These are phyloP conservation scores for Entomortierella parvispora DNA, from an alignment of 192 early-diverging fungal genomes.

Conservation along the genomic window DNA sequence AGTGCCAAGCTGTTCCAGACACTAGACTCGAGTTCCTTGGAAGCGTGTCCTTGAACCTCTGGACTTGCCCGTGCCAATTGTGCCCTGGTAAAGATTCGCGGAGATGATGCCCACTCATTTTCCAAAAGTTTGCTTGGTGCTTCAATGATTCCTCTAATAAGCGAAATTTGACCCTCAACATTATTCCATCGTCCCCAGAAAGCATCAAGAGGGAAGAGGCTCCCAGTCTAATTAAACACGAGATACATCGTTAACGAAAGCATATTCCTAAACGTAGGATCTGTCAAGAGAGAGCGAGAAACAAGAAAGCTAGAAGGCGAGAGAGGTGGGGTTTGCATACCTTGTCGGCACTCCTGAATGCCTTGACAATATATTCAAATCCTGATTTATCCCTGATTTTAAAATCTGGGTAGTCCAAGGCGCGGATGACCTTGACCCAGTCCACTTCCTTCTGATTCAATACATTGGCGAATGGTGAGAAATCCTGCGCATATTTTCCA, in stretches of 20 bases:
- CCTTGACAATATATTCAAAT: conserved; percentile 69
- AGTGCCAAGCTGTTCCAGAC: conserved; percentile 80
- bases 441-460: conserved; percentile 62
- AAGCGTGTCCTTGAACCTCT: conserved; percentile 56
- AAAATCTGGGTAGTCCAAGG: conserved; percentile 73
- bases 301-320: background rate
- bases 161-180: conserved; percentile 72
- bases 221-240: conserved; percentile 57
- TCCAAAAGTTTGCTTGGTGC: conserved; percentile 69
- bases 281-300: background rate
- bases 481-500: conserved; percentile 65
- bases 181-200: conserved; percentile 84
- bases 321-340: conserved; percentile 30
- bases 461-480: conserved; percentile 66
- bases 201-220: conserved; percentile 71
- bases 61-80: conserved; percentile 58
- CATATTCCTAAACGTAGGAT: too few relatives aligned
- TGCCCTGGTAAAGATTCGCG: conserved; percentile 67
- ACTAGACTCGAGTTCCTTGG: conserved; percentile 57
- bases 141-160: conserved; percentile 70
- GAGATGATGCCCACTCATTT: conserved; percentile 57
- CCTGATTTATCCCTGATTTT: conserved; percentile 63
- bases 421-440: conserved; percentile 71
- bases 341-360: conserved; percentile 66
- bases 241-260: background rate